Evolutionary conservation across 495 filamentous ascomycete genomes (phyloP).

Genomic region (Neurospora pannonica): DNA sequence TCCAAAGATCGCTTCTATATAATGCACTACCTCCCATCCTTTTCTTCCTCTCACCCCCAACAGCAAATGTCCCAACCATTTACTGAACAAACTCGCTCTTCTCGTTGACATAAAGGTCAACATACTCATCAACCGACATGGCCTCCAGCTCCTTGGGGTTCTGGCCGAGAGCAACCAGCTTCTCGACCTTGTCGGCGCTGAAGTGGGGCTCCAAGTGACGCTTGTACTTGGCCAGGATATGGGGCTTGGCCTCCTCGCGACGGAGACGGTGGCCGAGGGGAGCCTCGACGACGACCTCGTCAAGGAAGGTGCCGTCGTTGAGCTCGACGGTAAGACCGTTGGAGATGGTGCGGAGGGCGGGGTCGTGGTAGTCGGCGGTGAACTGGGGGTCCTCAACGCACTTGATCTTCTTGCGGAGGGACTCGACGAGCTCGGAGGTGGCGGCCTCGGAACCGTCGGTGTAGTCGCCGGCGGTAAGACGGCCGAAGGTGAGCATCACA

Average conservation of each 20-base stretch:
- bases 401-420: constrained; percentile 78
- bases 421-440: constrained; percentile 79
- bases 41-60: neutral
- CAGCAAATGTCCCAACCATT: neutral
- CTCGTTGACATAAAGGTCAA: constrained; percentile 75
- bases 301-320: constrained; percentile 87
- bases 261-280: constrained; percentile 87
- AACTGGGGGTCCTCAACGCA: constrained; percentile 95
- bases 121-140: constrained; percentile 83
- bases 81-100: constrained; percentile 43
- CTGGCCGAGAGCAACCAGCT: constrained; percentile 67
- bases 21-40: neutral
- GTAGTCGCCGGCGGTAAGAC: constrained; percentile 86
- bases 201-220: constrained; percentile 82
- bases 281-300: constrained; percentile 89
- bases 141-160: constrained; percentile 63
- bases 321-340: constrained; percentile 91
- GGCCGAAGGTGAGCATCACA: constrained; percentile 88
- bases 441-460: constrained; percentile 84
- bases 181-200: constrained; percentile 58
- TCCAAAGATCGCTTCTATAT: neutral
- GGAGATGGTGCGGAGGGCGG: constrained; percentile 83
- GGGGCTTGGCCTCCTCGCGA: constrained; percentile 92
- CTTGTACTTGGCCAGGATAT: constrained; percentile 91
- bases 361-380: constrained; percentile 90